phyloP scores from a whole-genome alignment of 805 yeast species.

The Dipodascus albidus region DNA sequence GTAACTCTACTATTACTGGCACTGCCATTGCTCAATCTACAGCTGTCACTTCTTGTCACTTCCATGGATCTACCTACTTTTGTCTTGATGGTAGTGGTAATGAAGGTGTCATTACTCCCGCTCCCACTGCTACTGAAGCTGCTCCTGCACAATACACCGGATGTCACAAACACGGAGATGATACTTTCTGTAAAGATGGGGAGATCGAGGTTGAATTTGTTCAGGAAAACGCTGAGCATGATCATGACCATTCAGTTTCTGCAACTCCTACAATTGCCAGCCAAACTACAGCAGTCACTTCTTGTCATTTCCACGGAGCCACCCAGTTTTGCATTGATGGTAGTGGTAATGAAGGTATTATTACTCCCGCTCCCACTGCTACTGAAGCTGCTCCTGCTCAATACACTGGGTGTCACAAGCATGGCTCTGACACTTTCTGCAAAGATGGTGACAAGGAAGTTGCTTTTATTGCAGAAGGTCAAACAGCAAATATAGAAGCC shows the following conservation, averaged over 20 bases:
- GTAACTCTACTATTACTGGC: background rate
- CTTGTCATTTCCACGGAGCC: background rate
- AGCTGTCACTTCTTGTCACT: background rate
- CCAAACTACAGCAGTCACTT: background rate
- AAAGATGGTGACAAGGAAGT: background rate
- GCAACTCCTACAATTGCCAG: background rate
- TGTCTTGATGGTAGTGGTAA: background rate
- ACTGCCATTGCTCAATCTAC: background rate
- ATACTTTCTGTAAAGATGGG: background rate
- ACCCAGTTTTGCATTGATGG: background rate
- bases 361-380: background rate
- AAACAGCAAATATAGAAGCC: background rate
- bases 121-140: background rate
- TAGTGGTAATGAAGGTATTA: background rate
- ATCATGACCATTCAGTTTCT: background rate
- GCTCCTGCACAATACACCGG: slow-evolving; percentile 3
- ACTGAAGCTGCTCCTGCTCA: background rate
- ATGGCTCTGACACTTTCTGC: background rate
- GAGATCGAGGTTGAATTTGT: slow-evolving; percentile 2
- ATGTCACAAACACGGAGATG: slow-evolving; percentile 3
- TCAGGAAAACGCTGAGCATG: background rate
- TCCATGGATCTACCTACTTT: background rate
- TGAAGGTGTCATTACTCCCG: background rate
- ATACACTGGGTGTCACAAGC: slow-evolving; percentile 4
- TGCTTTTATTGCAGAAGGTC: slow-evolving; percentile 1